Conservation (phyloP, 441 rosid species). For the Aquilaria agallochum region DNA sequence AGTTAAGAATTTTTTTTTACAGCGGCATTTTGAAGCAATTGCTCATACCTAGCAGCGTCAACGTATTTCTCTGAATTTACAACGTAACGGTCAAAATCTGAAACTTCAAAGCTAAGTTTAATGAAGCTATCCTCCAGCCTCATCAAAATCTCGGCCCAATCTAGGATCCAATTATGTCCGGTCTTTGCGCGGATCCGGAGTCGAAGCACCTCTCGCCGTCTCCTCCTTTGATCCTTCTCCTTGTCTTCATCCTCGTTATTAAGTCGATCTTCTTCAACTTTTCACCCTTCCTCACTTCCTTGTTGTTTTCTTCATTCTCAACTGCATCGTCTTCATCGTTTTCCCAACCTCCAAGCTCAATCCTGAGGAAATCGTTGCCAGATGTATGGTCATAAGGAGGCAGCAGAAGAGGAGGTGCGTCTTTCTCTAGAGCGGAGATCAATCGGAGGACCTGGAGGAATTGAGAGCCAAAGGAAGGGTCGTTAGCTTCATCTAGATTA, state of each 20-base stretch:
- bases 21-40: conserved; percentile 57
- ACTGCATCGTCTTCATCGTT: conserved; percentile 42
- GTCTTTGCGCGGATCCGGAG: conserved; percentile 46
- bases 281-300: no score
- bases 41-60: conserved; percentile 64
- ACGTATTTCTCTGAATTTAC: conserved; percentile 66
- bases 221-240: conserved; percentile 24
- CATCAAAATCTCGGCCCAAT: no score
- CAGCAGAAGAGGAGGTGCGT: conserved; percentile 19
- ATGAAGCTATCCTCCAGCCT: conserved; percentile 52
- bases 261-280: no score
- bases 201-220: conserved; percentile 42
- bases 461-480: no score
- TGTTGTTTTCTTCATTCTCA: neutral
- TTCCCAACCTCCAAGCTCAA: conserved; percentile 59
- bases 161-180: conserved; percentile 33
- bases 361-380: conserved; percentile 59
- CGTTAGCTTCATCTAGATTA: no score
- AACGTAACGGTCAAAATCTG: conserved; percentile 43
- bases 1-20: conserved; percentile 21
- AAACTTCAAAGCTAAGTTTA: conserved; percentile 46
- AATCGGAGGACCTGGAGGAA: no score
- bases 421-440: no score
- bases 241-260: no score
- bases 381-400: conserved; percentile 37